A percentile compares a stretch with the other conserved stretches of the same genome.
Conservation (phyloP, 805 yeast species). For the Sugiyamaella chiloensis region DNA sequence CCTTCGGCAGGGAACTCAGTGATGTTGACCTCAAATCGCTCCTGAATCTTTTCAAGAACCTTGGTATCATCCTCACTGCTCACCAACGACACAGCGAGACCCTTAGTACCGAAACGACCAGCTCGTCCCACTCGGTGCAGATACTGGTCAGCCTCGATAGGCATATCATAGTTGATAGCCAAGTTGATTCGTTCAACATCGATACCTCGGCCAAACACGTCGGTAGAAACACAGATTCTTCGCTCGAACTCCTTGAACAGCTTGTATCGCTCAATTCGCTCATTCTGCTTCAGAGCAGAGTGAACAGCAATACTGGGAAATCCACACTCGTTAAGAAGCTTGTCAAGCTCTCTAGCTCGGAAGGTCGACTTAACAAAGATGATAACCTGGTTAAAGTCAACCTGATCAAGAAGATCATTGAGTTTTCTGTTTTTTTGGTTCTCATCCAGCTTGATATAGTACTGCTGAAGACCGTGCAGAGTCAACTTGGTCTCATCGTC, state of each 20-base stretch:
- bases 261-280: conserved; percentile 95
- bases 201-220: conserved; percentile 98
- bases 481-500: conserved; percentile 98
- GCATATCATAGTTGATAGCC: conserved; percentile 97
- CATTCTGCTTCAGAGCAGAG: conserved; percentile 93
- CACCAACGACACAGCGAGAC: conserved; percentile 90
- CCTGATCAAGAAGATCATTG: conserved; percentile 85
- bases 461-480: conserved; percentile 96
- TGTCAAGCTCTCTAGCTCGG: conserved; percentile 90
- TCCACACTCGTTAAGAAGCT: conserved; percentile 82
- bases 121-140: conserved; percentile 99
- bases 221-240: conserved; percentile 98
- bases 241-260: conserved; percentile 96
- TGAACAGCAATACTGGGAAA: conserved; percentile 98
- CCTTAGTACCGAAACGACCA: conserved; percentile 99
- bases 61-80: conserved; percentile 83
- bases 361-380: conserved; percentile 88
- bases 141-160: conserved; percentile 95
- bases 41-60: conserved; percentile 88
- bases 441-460: conserved; percentile 84
- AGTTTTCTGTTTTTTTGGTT: conserved; percentile 89
- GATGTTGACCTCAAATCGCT: conserved; percentile 93
- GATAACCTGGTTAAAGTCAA: conserved; percentile 97
- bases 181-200: conserved; percentile 98
- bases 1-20: conserved; percentile 97